phyloP scores from a whole-genome alignment of 1,139 yeast genomes.

The Suhomyces bribrorum region DNA sequence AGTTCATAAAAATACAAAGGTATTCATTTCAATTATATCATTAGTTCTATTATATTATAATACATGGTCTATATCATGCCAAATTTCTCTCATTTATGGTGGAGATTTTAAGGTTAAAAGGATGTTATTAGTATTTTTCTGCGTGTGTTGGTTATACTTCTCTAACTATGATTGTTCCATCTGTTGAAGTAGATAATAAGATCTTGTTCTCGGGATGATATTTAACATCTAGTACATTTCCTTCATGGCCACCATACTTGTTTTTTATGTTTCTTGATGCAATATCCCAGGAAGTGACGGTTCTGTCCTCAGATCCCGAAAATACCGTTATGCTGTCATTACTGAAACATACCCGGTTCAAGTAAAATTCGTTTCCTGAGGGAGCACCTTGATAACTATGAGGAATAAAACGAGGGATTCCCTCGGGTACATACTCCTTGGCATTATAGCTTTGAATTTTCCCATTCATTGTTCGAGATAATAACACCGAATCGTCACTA shows the following conservation, averaged over 20 bases:
- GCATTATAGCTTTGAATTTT: conserved; percentile 59
- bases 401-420: conserved; percentile 42
- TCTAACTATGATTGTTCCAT: conserved; percentile 52
- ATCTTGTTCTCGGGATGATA: conserved; percentile 42
- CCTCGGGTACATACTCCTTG: conserved; percentile 41
- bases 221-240: conserved; percentile 62
- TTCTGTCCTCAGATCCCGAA: conserved; percentile 66
- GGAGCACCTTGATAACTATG: conserved; percentile 60
- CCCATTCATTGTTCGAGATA: conserved; percentile 61
- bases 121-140: no score
- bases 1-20: no score
- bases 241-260: conserved; percentile 60
- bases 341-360: conserved; percentile 52
- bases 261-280: conserved; percentile 46
- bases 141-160: no score
- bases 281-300: conserved; percentile 64
- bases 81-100: no score
- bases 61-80: no score
- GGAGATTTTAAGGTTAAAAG: no score
- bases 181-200: conserved; percentile 48
- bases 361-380: conserved; percentile 53
- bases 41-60: no score
- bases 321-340: conserved; percentile 38
- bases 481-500: conserved; percentile 49
- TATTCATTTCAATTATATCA: no score